Evolutionary conservation across 1,139 yeast species (phyloP).

Genomic region (Yamadazyma friedrichii): DNA sequence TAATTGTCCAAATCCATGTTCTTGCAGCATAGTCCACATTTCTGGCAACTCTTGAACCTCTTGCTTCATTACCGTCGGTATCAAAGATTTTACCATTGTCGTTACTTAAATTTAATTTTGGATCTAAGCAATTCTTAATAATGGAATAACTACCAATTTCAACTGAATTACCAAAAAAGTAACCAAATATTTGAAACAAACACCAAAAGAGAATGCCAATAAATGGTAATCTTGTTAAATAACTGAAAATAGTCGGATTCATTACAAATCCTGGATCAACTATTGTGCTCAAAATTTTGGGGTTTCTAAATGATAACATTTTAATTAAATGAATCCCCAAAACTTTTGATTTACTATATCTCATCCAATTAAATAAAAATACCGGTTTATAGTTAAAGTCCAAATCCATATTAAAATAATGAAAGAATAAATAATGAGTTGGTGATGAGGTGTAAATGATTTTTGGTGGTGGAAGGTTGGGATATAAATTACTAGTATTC

Average conservation of each 20-base stretch:
- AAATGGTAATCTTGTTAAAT: constrained; percentile 76
- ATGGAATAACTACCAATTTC: constrained; percentile 74
- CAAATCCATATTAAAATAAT: constrained; percentile 48
- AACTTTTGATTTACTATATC: constrained; percentile 79
- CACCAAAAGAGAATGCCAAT: constrained; percentile 73
- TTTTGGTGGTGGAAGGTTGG: constrained; percentile 46
- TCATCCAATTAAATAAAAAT: constrained; percentile 69
- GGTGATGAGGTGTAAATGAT: constrained; percentile 68
- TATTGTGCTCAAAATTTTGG: constrained; percentile 60
- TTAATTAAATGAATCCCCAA: constrained; percentile 77
- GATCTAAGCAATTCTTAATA: constrained; percentile 61
- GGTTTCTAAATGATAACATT: constrained; percentile 64
- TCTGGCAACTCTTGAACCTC: constrained; percentile 58
- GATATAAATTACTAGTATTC: constrained; percentile 26
- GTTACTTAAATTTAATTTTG: constrained; percentile 44
- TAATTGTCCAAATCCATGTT: constrained; percentile 85
- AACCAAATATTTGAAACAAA: constrained; percentile 64
- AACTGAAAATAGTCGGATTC: constrained; percentile 71
- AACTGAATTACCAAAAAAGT: constrained; percentile 64
- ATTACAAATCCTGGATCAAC: constrained; percentile 88
- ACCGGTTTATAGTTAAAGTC: constrained; percentile 63
- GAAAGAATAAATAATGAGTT: constrained; percentile 60
- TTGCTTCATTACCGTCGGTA: constrained; percentile 54
- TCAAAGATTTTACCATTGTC: constrained; percentile 71
- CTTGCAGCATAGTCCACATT: constrained; percentile 63